Evolutionary conservation across 2,329 filamentous ascomycete species (phyloP).

Genomic region (Didymella sp.): DNA sequence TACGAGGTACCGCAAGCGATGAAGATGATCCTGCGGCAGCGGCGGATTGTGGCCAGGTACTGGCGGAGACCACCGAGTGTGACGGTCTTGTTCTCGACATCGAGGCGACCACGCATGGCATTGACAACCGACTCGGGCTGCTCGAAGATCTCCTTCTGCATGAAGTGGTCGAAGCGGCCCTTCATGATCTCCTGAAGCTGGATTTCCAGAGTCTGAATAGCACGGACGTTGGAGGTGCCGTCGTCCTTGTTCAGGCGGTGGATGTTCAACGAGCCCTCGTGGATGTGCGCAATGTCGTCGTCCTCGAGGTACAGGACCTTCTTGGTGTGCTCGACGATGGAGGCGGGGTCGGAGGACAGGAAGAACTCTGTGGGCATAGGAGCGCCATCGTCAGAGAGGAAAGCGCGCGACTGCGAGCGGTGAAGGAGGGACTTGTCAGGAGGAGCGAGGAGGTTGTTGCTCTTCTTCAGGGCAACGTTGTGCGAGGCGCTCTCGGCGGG

Average conservation of each 20-base stretch:
- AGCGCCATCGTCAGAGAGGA: slow-evolving; percentile 97
- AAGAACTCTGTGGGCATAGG: slow-evolving; percentile 99
- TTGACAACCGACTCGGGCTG: slow-evolving; percentile 99
- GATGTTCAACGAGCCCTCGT: slow-evolving; percentile 98
- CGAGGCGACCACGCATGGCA: slow-evolving; percentile 98
- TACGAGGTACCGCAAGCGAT: slow-evolving; percentile 98
- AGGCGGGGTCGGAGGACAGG: slow-evolving; percentile 96
- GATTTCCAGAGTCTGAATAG: slow-evolving; percentile 97
- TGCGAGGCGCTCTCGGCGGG: slow-evolving; percentile 94
- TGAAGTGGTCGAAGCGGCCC: slow-evolving; percentile 99
- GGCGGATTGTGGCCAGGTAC: slow-evolving; percentile 95
- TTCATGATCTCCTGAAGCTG: slow-evolving; percentile 99
- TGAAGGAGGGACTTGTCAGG: slow-evolving; percentile 98
- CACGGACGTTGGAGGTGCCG: slow-evolving; percentile 94
- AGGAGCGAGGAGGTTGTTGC: slow-evolving; percentile 70
- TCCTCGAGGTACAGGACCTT: slow-evolving; percentile 99
- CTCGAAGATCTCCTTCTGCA: slow-evolving; percentile 99
- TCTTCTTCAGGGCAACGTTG: slow-evolving; percentile 95
- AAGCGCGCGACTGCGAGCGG: slow-evolving; percentile 96
- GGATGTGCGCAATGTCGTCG: slow-evolving; percentile 99
- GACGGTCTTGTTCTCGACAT: slow-evolving; percentile 90
- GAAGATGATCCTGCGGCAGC: slow-evolving; percentile 97
- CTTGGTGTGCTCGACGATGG: slow-evolving; percentile 99
- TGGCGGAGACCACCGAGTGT: slow-evolving; percentile 94
- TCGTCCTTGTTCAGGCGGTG: slow-evolving; percentile 97